Base-by-base conservation (phyloP, 371 early-diverging fungal genomes). In the Mortierella sp. region DNA sequence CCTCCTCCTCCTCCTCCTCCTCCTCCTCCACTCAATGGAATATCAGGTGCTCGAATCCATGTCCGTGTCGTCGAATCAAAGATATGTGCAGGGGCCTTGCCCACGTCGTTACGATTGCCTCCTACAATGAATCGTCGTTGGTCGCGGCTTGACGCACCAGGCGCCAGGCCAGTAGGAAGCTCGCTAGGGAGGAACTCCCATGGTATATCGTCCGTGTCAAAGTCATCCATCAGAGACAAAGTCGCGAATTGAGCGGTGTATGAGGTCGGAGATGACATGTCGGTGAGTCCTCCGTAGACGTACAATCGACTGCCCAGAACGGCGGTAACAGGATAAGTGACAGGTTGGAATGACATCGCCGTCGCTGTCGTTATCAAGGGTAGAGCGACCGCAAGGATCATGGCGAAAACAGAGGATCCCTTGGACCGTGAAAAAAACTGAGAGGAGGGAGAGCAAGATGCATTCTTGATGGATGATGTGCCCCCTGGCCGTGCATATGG, bases 211-310 rank as follows among this genome's bases (percentile, higher is more conserved):
- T 64, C 57, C 13, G 57, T 51, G 16, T 67, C 57, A 47, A 73
- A 73, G n/a, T n/a, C 42, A 16, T 63, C 38, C 0, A 50, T 41
- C 23, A 74, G 30, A 1, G 65, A 57, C 14, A 74, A 2, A 14
- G 64, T 54, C 14, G 56, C 64, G 30, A 68, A 60, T 21, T 73
- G 74, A 1, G 74, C 59, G 1, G 74, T 54, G 30, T 56, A 61
- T 0, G 68, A 63, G 2, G 56, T 49, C 8, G 57, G 24, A 13
- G 53, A 41, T 0, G 69, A 47, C 13, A 64, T 16, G 34, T 63
- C 43, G 49, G 61, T 68, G 49, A 64, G 52, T 6, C 74, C 74
- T 10, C 74, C 74, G 38, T 60, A 67, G 61, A 74, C 24, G 56
- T 60, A 74, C 34, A 74, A 65, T 1, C 61, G 42, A 18, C 46